These are phyloP conservation scores for Westerdykella ornata DNA, from an alignment of 2,329 filamentous ascomycete species.

Conservation along the genomic window DNA sequence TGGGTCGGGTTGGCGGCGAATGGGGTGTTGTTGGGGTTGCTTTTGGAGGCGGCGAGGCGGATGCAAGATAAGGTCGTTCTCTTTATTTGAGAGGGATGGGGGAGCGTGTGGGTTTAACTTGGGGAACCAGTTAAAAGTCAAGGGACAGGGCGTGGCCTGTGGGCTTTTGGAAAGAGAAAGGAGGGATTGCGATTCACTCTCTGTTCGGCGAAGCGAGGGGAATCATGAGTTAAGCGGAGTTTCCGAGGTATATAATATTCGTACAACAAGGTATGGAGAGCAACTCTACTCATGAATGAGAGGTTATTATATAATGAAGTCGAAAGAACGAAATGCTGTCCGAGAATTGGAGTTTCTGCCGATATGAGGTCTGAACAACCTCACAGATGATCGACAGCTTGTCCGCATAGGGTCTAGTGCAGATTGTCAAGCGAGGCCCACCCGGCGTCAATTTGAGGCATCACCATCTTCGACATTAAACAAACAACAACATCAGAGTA, in stretches of 20 bases:
- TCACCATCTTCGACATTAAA: not conserved
- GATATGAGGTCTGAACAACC: not conserved
- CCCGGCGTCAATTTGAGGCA: not conserved
- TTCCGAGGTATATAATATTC: no score
- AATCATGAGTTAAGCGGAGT: no score
- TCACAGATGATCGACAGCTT: constrained; percentile 1
- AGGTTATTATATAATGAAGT: not conserved
- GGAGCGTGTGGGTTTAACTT: not conserved
- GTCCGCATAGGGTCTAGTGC: constrained; percentile 2
- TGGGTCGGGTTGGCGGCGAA: not conserved
- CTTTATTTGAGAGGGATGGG: not conserved
- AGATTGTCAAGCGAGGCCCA: constrained; percentile 4
- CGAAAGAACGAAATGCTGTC: not conserved
- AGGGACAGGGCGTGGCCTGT: not conserved
- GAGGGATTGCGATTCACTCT: no score
- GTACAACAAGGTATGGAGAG: no score
- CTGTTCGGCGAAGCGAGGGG: no score
- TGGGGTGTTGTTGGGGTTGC: not conserved
- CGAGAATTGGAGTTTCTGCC: not conserved
- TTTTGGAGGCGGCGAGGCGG: not conserved
- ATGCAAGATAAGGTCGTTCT: no score
- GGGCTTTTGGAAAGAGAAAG: no score
- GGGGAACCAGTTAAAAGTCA: not conserved
- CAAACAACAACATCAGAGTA: not conserved
- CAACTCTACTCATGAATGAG: no score